A percentile compares a stretch with the other conserved stretches of the same genome.
Evolutionary conservation across 305 asterid genomes (phyloP).

Genomic region (Fraxinus ornus): DNA sequence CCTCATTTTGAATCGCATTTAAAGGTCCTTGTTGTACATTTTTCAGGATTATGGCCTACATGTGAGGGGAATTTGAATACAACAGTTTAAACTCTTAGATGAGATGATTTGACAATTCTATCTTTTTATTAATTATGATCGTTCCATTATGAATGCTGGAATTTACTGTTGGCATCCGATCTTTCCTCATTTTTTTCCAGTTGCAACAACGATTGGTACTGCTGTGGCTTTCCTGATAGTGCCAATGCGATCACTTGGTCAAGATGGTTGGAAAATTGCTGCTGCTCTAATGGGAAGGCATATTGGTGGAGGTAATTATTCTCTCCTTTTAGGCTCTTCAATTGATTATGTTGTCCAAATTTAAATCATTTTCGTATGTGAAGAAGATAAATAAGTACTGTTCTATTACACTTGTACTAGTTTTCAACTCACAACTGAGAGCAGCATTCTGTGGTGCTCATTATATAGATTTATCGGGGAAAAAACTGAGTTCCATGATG

Average conservation of each 20-base stretch:
- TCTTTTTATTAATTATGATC: background rate
- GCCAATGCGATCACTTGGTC: conserved; percentile 86
- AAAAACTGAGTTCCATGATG: background rate
- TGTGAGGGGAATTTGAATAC: background rate
- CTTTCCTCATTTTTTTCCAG: conserved; percentile 33
- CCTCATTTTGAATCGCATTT: background rate
- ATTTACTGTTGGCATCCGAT: background rate
- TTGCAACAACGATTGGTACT: conserved; percentile 87
- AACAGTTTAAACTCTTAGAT: background rate
- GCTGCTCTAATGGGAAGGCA: conserved; percentile 98
- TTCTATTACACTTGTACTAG: background rate
- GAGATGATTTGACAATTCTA: background rate
- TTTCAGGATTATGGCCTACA: background rate
- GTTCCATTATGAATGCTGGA: background rate
- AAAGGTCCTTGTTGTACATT: background rate
- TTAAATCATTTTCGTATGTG: background rate
- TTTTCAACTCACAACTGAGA: background rate
- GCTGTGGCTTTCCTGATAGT: conserved; percentile 66
- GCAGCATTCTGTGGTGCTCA: background rate
- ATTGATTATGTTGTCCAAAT: background rate
- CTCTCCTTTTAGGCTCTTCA: background rate
- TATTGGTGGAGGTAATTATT: conserved; percentile 82
- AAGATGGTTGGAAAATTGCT: conserved; percentile 92
- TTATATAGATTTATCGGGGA: background rate
- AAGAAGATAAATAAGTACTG: background rate